Conservation (phyloP, 1,139 yeast species). For the Sugiyamaella pinicola region DNA sequence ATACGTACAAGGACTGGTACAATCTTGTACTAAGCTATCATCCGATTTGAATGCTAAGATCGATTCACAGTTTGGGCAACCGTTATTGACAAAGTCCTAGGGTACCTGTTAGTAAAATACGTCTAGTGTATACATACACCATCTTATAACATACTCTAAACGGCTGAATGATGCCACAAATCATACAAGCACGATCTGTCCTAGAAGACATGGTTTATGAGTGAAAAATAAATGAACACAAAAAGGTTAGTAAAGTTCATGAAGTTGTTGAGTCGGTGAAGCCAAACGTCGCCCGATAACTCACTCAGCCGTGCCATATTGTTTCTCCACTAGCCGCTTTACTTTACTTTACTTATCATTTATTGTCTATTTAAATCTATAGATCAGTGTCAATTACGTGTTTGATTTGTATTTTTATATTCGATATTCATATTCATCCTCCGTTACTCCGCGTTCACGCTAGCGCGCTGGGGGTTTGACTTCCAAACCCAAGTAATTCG, state of each 20-base stretch:
- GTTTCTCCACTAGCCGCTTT: background rate
- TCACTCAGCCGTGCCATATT: background rate
- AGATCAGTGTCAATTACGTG: too few relatives aligned
- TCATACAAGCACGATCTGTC: conserved; percentile 94
- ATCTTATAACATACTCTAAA: conserved; percentile 49
- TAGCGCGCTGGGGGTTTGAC: too few relatives aligned
- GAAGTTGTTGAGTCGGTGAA: background rate
- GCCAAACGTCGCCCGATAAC: background rate
- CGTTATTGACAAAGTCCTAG: conserved; percentile 69
- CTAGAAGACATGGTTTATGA: conserved; percentile 52
- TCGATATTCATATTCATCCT: too few relatives aligned
- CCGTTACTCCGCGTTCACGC: too few relatives aligned
- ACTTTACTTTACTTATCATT: too few relatives aligned
- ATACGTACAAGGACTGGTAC: conserved; percentile 76
- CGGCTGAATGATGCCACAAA: conserved; percentile 90
- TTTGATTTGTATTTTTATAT: too few relatives aligned
- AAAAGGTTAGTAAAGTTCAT: too few relatives aligned
- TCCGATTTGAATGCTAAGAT: conserved; percentile 80
- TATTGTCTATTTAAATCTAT: too few relatives aligned
- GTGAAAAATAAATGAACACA: too few relatives aligned
- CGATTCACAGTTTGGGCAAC: conserved; percentile 98
- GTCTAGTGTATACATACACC: background rate
- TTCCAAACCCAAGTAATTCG: too few relatives aligned
- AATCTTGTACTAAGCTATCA: conserved; percentile 80
- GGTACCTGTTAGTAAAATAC: conserved; percentile 27